Base-by-base conservation (phyloP, 257 asterid genomes). In the Mentha longifolia region DNA sequence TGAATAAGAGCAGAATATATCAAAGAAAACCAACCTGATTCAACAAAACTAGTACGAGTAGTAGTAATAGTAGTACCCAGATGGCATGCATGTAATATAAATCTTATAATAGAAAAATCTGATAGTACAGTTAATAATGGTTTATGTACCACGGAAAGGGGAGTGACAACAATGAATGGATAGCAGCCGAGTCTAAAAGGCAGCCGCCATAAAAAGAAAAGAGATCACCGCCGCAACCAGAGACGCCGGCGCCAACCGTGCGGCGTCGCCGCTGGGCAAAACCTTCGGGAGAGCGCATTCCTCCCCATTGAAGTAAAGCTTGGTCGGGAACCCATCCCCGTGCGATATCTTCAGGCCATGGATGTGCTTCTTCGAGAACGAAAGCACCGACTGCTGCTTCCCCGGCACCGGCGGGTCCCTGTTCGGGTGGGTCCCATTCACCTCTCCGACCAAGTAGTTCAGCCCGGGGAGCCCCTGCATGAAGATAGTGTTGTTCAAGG, bases 321-420 rank as follows among this genome's bases (percentile, higher is more conserved):
- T 91, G 0, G 93, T n/a, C 20, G 99, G 99, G 71, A 88, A 94
- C 13, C 98, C 99, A 76, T 94, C 99, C 3, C 99, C 97, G 0
- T 42, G 42, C 0, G 75, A 13, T 7, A 94, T 75, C 35, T 88
- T 68, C 9, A 89, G 12, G 0, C 72, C 14, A 0, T 64, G 75
- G 0, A 76, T n/a, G 20, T 73, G 67, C 31, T 88, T 91, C 84
- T 94, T 94, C 14, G 76, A 35, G 77, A 94, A 94, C 1, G 97
- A 89, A 6, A 94, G 75, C 11, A 91, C 97, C 4, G 97, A 78
- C 68, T 91, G 99, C 67, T 89, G 99, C 79, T 94, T 94, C 41
- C 99, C 99, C 1, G 99, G 99, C 6, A 94, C 78, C 6, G 80
- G 68, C 0, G 97, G 95, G 11, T 91, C 97, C 2, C n/a, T 35